Evolutionary conservation across 2,329 filamentous ascomycete genomes (phyloP).

Genomic region (Beauveria varroae): DNA sequence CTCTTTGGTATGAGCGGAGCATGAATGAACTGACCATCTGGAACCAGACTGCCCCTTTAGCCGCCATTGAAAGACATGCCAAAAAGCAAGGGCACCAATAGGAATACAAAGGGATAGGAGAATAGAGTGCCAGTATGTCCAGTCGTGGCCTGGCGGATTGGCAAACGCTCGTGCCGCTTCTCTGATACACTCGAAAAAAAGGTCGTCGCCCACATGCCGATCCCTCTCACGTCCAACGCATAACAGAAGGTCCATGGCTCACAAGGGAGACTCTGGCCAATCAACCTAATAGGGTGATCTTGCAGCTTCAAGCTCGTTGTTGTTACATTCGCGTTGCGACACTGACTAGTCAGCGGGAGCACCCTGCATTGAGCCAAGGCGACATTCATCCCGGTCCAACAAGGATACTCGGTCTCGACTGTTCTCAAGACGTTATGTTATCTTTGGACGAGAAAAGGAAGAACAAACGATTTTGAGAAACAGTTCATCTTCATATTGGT

Average conservation of each 20-base stretch:
- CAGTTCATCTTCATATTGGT: background rate
- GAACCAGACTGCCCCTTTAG: background rate
- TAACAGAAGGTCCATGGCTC: too few species aligned
- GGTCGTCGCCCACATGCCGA: background rate
- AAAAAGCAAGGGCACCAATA: background rate
- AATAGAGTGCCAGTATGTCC: background rate
- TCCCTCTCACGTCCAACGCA: background rate
- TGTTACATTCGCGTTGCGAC: slow-evolving; percentile 3
- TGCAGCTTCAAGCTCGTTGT: background rate
- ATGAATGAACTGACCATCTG: background rate
- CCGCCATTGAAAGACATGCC: background rate
- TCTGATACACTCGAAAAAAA: background rate
- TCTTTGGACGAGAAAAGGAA: background rate
- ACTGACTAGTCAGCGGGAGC: background rate
- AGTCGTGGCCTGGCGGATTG: background rate
- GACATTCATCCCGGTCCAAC: background rate
- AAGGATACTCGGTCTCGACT: background rate
- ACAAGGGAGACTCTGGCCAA: background rate
- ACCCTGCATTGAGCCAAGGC: background rate
- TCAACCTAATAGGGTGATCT: background rate
- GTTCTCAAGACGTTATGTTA: background rate
- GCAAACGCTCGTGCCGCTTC: background rate
- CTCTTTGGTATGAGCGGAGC: background rate
- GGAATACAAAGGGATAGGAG: background rate
- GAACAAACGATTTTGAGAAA: background rate